A percentile compares a stretch with the other conserved stretches of the same genome.
These are phyloP conservation scores for Phytophthora quininea DNA, from an alignment of 352 stramenopile genomes.

Conservation along the genomic window DNA sequence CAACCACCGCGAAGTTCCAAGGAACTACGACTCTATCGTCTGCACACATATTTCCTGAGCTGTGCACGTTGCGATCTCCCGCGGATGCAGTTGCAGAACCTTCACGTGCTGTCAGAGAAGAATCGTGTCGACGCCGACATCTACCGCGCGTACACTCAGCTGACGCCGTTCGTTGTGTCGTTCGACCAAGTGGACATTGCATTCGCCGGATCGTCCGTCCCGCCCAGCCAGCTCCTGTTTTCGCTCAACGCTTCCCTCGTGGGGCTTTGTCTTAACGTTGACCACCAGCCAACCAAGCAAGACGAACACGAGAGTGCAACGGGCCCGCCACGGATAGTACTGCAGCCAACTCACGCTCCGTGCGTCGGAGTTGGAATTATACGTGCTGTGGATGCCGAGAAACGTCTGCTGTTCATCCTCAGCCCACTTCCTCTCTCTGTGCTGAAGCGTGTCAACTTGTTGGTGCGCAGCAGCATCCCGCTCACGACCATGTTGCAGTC, in stretches of 20 bases:
- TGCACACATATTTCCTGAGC: conserved; percentile 83
- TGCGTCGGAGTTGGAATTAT: conserved; percentile 75
- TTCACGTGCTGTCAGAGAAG: conserved; percentile 76
- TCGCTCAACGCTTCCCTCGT: conserved; percentile 78
- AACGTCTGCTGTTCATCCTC: conserved; percentile 66
- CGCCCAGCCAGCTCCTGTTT: conserved; percentile 75
- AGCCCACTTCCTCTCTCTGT: conserved; percentile 62
- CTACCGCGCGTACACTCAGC: conserved; percentile 50
- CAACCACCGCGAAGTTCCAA: conserved; percentile 80
- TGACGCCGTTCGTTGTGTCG: conserved; percentile 54
- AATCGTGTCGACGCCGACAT: conserved; percentile 65
- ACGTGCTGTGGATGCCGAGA: conserved; percentile 59
- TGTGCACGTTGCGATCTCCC: conserved; percentile 37
- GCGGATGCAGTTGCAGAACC: conserved; percentile 59
- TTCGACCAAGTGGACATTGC: conserved; percentile 68
- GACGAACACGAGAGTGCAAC: conserved; percentile 15
- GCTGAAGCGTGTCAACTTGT: conserved; percentile 71
- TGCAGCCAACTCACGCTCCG: conserved; percentile 57
- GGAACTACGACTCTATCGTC: conserved; percentile 80
- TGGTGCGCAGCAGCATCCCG: conserved; percentile 72
- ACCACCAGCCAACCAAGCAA: conserved; percentile 31
- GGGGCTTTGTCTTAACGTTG: conserved; percentile 72
- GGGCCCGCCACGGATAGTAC: conserved; percentile 56
- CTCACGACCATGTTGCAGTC: conserved; percentile 64
- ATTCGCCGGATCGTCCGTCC: conserved; percentile 63